A percentile compares a stretch with the other conserved stretches of the same genome.
These are phyloP conservation scores for Microdochium paspali DNA, from an alignment of 2,329 filamentous ascomycete genomes.

Conservation along the genomic window DNA sequence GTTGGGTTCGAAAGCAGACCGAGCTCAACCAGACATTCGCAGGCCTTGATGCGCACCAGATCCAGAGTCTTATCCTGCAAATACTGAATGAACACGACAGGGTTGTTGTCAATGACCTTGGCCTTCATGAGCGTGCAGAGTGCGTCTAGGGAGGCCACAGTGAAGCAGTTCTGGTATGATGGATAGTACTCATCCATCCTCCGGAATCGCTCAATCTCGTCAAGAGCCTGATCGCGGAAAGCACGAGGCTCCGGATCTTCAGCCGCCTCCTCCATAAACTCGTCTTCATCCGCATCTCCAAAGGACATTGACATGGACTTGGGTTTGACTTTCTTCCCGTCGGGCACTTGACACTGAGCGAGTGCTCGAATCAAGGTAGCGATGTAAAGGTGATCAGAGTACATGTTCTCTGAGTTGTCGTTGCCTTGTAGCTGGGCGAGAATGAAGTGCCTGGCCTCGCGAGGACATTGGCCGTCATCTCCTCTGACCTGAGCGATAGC, in stretches of 20 bases:
- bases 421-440: conserved; percentile 88
- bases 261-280: conserved; percentile 31
- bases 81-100: conserved; percentile 52
- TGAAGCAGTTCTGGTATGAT: conserved; percentile 60
- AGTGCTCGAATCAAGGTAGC: conserved; percentile 63
- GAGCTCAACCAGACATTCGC: conserved; percentile 54
- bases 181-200: conserved; percentile 60
- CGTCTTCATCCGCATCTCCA: conserved; percentile 30
- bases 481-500: conserved; percentile 75
- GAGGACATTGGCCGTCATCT: conserved; percentile 64
- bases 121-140: conserved; percentile 56
- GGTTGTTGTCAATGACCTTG: conserved; percentile 43
- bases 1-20: conserved; percentile 45
- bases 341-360: conserved; percentile 46
- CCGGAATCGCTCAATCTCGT: conserved; percentile 57
- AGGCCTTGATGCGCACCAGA: conserved; percentile 55
- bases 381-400: conserved; percentile 84
- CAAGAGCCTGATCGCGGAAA: conserved; percentile 43
- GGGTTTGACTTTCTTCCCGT: conserved; percentile 23
- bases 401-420: conserved; percentile 84
- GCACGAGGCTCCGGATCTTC: conserved; percentile 30
- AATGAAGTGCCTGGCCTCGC: conserved; percentile 72
- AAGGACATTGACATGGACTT: conserved; percentile 32
- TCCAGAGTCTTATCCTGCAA: conserved; percentile 55
- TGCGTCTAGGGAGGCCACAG: conserved; percentile 51